phyloP scores from a whole-genome alignment of 768 basidiomycete species.

The Hygrophoropsis aurantiaca region DNA sequence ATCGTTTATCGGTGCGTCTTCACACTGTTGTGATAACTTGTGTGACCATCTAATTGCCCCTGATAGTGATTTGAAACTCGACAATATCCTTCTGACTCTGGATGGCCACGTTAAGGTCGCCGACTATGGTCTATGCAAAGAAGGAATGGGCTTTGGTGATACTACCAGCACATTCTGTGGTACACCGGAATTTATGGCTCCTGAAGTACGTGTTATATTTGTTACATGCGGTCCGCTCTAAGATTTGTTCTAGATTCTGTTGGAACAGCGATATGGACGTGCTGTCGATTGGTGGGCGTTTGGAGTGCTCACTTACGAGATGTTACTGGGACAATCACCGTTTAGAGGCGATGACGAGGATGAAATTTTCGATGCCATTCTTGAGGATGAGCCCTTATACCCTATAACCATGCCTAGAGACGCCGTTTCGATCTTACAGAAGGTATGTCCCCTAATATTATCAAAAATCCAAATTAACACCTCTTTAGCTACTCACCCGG shows the following conservation, averaged over 20 bases:
- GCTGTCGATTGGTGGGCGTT: slow-evolving; percentile 99
- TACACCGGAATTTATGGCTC: slow-evolving; percentile 99
- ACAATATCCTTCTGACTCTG: slow-evolving; percentile 94
- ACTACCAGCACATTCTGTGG: slow-evolving; percentile 99
- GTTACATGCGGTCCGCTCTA: not conserved
- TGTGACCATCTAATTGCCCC: not conserved
- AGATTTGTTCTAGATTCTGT: slow-evolving; percentile 66
- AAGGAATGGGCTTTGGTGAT: slow-evolving; percentile 96
- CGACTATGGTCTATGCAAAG: slow-evolving; percentile 98
- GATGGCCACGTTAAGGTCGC: slow-evolving; percentile 99
- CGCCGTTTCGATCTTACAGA: slow-evolving; percentile 92
- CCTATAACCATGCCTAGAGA: slow-evolving; percentile 99
- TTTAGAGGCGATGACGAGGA: slow-evolving; percentile 99
- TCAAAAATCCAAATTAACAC: slow-evolving; percentile 1
- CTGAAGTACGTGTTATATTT: slow-evolving; percentile 65
- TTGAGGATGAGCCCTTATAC: slow-evolving; percentile 97
- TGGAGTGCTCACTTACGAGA: slow-evolving; percentile 97
- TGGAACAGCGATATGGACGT: slow-evolving; percentile 98
- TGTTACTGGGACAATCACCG: slow-evolving; percentile 97
- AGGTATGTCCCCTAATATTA: slow-evolving; percentile 47
- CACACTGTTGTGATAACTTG: not conserved
- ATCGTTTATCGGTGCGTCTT: slow-evolving; percentile 89
- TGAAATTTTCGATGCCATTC: slow-evolving; percentile 98
- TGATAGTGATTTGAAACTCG: slow-evolving; percentile 89
- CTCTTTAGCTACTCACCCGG: slow-evolving; percentile 77